Conservation (phyloP, 1,284 basidiomycete genomes). For the Sporisorium sorghi region DNA sequence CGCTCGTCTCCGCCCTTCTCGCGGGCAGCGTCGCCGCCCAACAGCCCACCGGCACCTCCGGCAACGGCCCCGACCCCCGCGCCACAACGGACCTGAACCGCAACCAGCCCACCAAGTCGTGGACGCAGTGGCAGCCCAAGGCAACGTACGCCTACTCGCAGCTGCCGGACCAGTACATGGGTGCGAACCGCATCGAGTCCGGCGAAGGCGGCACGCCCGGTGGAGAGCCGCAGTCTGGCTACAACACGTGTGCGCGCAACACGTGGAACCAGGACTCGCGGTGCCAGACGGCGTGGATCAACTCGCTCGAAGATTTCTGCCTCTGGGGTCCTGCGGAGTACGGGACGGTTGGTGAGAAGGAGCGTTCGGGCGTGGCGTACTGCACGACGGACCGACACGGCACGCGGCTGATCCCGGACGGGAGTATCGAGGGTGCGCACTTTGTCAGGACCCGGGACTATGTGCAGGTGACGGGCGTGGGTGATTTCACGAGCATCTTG, state of each 20-base stretch:
- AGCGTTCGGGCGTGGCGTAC: slow-evolving; percentile 62
- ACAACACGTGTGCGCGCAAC: slow-evolving; percentile 55
- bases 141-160: slow-evolving; percentile 53
- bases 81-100: slow-evolving; percentile 44
- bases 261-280: slow-evolving; percentile 55
- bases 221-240: slow-evolving; percentile 54
- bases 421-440: slow-evolving; percentile 63
- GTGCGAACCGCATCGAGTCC: slow-evolving; percentile 45
- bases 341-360: slow-evolving; percentile 60
- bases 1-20: slow-evolving; percentile 25
- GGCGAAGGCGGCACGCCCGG: slow-evolving; percentile 41
- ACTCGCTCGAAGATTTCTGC: slow-evolving; percentile 65
- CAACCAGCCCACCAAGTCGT: slow-evolving; percentile 58
- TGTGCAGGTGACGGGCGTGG: slow-evolving; percentile 64
- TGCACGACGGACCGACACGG: slow-evolving; percentile 66
- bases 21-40: slow-evolving; percentile 18
- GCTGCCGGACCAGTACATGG: slow-evolving; percentile 62
- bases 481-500: slow-evolving; percentile 55
- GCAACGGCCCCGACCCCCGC: slow-evolving; percentile 38
- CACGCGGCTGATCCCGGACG: slow-evolving; percentile 65
- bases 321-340: slow-evolving; percentile 58
- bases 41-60: slow-evolving; percentile 11
- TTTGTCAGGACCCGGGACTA: slow-evolving; percentile 64
- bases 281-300: slow-evolving; percentile 65
- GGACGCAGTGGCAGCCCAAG: slow-evolving; percentile 61